These are phyloP conservation scores for Umbilicaria muhlenbergii DNA, from an alignment of 495 filamentous ascomycete species.

Conservation along the genomic window DNA sequence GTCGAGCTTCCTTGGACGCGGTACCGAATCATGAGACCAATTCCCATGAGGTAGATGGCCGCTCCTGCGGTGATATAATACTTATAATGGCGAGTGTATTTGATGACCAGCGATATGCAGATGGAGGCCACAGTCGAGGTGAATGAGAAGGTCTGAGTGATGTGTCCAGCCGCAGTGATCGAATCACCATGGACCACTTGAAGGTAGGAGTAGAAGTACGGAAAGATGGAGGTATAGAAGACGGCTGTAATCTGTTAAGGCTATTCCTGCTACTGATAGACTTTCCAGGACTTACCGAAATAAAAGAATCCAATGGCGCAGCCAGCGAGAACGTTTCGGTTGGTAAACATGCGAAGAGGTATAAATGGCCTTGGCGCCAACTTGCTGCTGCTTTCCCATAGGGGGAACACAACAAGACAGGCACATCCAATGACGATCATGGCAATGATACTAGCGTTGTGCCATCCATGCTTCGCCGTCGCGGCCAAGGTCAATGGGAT, in stretches of 20 bases:
- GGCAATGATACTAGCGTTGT: conserved; percentile 36
- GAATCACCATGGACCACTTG: conserved; percentile 52
- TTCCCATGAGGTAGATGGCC: conserved; percentile 40
- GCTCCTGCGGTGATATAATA: conserved; percentile 39
- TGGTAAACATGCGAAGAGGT: conserved; percentile 40
- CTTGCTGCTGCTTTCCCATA: conserved; percentile 44
- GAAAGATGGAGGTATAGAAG: conserved; percentile 50
- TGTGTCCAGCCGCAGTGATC: conserved; percentile 45
- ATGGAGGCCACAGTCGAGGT: conserved; percentile 50
- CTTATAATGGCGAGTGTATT: conserved; percentile 44
- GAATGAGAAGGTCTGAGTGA: conserved; percentile 58
- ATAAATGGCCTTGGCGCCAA: conserved; percentile 41
- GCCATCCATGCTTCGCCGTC: conserved; percentile 33
- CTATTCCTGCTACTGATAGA: neutral
- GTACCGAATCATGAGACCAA: conserved; percentile 50
- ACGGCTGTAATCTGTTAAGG: conserved; percentile 31
- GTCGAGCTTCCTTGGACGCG: conserved; percentile 34
- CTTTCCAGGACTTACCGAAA: conserved; percentile 27
- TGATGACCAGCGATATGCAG: conserved; percentile 43
- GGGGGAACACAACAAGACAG: conserved; percentile 36
- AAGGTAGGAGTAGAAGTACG: conserved; percentile 56
- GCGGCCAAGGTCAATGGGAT: conserved; percentile 43
- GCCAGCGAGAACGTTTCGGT: conserved; percentile 44
- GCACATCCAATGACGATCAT: conserved; percentile 46
- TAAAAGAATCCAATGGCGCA: conserved; percentile 46